Percentiles rank a stretch among this genome's conserved stretches.
These are phyloP conservation scores for Alternaria sp. DNA, from an alignment of 2,329 filamentous ascomycete genomes.

Conservation along the genomic window DNA sequence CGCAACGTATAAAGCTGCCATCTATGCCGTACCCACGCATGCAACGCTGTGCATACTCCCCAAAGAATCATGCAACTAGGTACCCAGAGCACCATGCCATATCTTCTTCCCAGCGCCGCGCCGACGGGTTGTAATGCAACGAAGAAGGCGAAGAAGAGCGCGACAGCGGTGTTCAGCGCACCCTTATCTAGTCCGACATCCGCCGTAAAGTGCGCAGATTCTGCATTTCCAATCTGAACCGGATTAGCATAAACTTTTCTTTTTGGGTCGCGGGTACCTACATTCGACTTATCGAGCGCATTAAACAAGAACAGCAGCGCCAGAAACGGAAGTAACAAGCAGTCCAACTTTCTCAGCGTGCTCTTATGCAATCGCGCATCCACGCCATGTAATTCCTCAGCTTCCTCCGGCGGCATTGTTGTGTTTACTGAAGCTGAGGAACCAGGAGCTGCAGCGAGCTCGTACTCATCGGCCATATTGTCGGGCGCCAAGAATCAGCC, in stretches of 20 bases:
- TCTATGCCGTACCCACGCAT: constrained; percentile 56
- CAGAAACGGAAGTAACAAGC: constrained; percentile 60
- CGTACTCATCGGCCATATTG: constrained; percentile 22
- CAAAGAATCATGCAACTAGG: constrained; percentile 65
- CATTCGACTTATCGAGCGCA: constrained; percentile 61
- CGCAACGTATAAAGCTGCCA: constrained; percentile 59
- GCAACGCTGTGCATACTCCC: constrained; percentile 59
- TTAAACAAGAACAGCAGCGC: constrained; percentile 63
- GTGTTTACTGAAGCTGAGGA: constrained; percentile 8
- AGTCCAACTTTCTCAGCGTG: constrained; percentile 60
- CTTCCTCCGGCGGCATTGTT: constrained; percentile 20
- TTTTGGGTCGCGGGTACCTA: constrained; percentile 16
- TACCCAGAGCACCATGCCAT: constrained; percentile 64
- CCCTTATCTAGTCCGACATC: constrained; percentile 62
- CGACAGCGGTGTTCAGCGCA: constrained; percentile 65
- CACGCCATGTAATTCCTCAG: constrained; percentile 1
- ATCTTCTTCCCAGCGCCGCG: constrained; percentile 65
- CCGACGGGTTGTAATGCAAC: constrained; percentile 66
- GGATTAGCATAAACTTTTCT: not conserved
- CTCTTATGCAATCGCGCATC: constrained; percentile 38
- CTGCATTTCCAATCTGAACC: constrained; percentile 60
- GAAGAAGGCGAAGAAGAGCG: constrained; percentile 66
- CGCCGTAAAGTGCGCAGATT: constrained; percentile 66
- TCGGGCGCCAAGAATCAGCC: constrained; percentile 21
- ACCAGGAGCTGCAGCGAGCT: constrained; percentile 19